Base-by-base conservation (phyloP, 352 stramenopile genomes). In the Phytophthora citricola region DNA sequence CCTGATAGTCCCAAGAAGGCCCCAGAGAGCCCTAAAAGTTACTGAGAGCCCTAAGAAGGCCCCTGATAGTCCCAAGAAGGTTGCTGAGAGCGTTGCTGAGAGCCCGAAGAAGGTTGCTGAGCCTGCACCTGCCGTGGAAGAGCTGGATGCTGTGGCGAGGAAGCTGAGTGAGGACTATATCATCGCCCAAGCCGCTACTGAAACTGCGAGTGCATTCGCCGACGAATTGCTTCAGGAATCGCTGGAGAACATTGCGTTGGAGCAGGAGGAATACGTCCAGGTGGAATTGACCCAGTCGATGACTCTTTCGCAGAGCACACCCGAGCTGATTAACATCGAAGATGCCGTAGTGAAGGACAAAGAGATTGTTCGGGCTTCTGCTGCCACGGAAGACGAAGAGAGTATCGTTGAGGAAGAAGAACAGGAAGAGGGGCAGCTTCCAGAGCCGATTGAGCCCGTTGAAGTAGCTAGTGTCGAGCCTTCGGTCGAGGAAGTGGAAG, bases 181-280 rank as follows among this genome's bases (percentile, higher is more conserved):
- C 8, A 41, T 73, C 15, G 29, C 64, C 4, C 58, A 85, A 51
- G 71, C 67, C 5, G 53, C 70, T 6, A 51, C 65, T 15, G 79
- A 88, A 50, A 71, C 74, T 46, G 79, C 72, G 14, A 70, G 45
- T 51, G 65, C 48, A 17, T 83, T 90, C 58, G 63, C 86, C 2
- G 70, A 76, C 10, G 69, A 85, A 5, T 51, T 84, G 7, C 59
- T 92, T 34, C 63, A 75, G 22, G 67, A 81, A 43, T 85, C 81
- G 12, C 59, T 88, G 46, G 71, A 71, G 48, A 89, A 68, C 27
- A 57, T 76, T 43, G 71, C 75, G 48, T 59, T 79, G 31, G 78
- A 88, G 36, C 80, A 81, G 39, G 83, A 92, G 10, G 81, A 89
- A 48, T 92, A 87, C 51, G 81, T 92, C 17, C 72, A 89, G 26